A percentile compares a stretch with the other conserved stretches of the same genome.
These are phyloP conservation scores for Epichloe hybrida DNA, from an alignment of 2,329 filamentous ascomycete species.

Conservation along the genomic window DNA sequence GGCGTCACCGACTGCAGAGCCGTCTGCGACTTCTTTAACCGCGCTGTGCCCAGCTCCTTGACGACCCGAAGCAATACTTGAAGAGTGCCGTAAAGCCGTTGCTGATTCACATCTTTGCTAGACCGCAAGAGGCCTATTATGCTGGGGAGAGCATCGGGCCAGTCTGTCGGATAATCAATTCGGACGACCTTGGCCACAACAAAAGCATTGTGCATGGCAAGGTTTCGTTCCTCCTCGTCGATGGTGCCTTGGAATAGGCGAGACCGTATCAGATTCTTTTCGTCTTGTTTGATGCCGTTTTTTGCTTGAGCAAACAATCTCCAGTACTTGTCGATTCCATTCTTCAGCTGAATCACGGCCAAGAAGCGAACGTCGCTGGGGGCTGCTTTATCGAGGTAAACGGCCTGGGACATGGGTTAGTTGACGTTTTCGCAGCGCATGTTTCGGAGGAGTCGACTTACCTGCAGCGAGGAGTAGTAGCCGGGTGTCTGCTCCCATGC, in stretches of 20 bases:
- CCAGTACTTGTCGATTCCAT: slow-evolving; percentile 94
- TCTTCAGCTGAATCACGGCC: slow-evolving; percentile 88
- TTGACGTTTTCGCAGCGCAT: background rate
- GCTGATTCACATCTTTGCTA: slow-evolving; percentile 36
- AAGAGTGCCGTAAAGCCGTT: slow-evolving; percentile 59
- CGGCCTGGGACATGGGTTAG: slow-evolving; percentile 35
- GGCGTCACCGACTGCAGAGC: slow-evolving; percentile 67
- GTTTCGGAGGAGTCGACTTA: slow-evolving; percentile 16
- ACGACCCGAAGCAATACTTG: slow-evolving; percentile 72
- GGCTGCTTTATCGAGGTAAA: slow-evolving; percentile 68
- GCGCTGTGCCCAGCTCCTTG: slow-evolving; percentile 77
- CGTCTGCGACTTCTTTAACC: slow-evolving; percentile 60
- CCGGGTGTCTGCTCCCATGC: slow-evolving; percentile 55
- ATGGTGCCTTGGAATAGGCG: slow-evolving; percentile 65
- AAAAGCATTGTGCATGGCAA: slow-evolving; percentile 80
- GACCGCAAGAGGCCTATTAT: slow-evolving; percentile 51
- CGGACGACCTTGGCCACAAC: slow-evolving; percentile 78
- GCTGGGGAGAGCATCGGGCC: slow-evolving; percentile 51
- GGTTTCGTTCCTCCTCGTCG: slow-evolving; percentile 57
- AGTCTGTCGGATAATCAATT: slow-evolving; percentile 79
- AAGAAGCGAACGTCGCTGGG: slow-evolving; percentile 73
- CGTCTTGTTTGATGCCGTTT: slow-evolving; percentile 57
- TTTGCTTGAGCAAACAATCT: slow-evolving; percentile 41
- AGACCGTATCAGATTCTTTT: slow-evolving; percentile 65
- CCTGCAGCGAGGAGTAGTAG: slow-evolving; percentile 58